A percentile compares a stretch with the other conserved stretches of the same genome.
phyloP scores from a whole-genome alignment of 805 yeast species.

The Tetrapisispora nanseiensis region DNA sequence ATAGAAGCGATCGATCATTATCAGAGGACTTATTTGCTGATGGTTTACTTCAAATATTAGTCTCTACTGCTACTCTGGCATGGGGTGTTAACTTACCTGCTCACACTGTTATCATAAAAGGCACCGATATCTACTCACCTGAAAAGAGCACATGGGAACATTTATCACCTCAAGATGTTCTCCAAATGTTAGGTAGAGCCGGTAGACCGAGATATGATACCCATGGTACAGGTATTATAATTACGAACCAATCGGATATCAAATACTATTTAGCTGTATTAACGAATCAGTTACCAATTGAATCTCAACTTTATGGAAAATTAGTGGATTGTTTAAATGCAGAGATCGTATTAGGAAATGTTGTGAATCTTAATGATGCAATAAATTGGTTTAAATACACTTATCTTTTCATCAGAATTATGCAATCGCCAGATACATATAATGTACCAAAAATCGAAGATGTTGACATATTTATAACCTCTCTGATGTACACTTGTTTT shows the following conservation, averaged over 20 bases:
- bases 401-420: slow-evolving; percentile 72
- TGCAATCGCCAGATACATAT: slow-evolving; percentile 60
- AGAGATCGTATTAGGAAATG: slow-evolving; percentile 67
- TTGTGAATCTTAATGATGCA: slow-evolving; percentile 54
- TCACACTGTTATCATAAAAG: slow-evolving; percentile 86
- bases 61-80: slow-evolving; percentile 87
- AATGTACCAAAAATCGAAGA: slow-evolving; percentile 59
- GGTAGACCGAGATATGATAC: slow-evolving; percentile 93
- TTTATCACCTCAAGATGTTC: slow-evolving; percentile 86
- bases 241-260: slow-evolving; percentile 76
- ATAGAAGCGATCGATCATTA: slow-evolving; percentile 58
- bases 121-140: slow-evolving; percentile 90
- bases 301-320: slow-evolving; percentile 67
- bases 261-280: slow-evolving; percentile 84
- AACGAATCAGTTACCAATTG: slow-evolving; percentile 87
- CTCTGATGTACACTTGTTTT: slow-evolving; percentile 71
- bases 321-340: slow-evolving; percentile 77
- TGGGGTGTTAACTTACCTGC: slow-evolving; percentile 98
- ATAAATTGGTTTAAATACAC: slow-evolving; percentile 71
- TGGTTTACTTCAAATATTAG: slow-evolving; percentile 72
- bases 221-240: slow-evolving; percentile 87
- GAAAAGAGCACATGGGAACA: slow-evolving; percentile 83
- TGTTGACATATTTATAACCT: slow-evolving; percentile 49
- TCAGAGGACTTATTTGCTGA: slow-evolving; percentile 85
- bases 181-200: slow-evolving; percentile 97